Percentiles rank a stretch among this genome's conserved stretches.
These are phyloP conservation scores for Trypanosomatidae sp. DNA, from an alignment of 208 protist species.

Conservation along the genomic window DNA sequence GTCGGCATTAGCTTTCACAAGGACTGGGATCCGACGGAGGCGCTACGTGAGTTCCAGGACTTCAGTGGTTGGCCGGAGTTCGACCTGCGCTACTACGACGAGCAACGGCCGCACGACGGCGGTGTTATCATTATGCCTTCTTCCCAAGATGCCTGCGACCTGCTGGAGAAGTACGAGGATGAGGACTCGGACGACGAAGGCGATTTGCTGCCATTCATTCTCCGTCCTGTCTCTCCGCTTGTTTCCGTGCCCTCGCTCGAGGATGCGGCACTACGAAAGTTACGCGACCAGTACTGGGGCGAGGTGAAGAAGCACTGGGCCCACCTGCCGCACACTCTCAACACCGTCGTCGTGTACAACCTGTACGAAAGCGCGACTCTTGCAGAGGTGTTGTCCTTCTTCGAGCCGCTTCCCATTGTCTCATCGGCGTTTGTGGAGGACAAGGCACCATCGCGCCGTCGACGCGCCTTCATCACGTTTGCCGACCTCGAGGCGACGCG, in stretches of 20 bases:
- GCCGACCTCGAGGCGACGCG: slow-evolving; percentile 39
- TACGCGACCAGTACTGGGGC: slow-evolving; percentile 73
- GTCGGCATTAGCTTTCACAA: slow-evolving; percentile 69
- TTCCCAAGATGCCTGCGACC: slow-evolving; percentile 75
- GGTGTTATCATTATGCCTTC: slow-evolving; percentile 82
- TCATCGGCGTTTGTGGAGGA: slow-evolving; percentile 59
- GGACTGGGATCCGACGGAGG: slow-evolving; percentile 51
- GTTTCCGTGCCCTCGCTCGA: slow-evolving; percentile 75
- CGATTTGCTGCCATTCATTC: slow-evolving; percentile 73
- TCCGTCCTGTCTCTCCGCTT: slow-evolving; percentile 72
- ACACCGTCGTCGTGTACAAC: slow-evolving; percentile 82
- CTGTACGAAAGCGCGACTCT: slow-evolving; percentile 71
- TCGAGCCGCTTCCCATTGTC: slow-evolving; percentile 41
- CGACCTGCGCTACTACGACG: slow-evolving; percentile 78
- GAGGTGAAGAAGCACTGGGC: slow-evolving; percentile 75
- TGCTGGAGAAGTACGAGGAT: slow-evolving; percentile 89
- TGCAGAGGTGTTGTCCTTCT: slow-evolving; percentile 55
- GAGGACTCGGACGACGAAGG: slow-evolving; percentile 88
- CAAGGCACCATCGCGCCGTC: slow-evolving; percentile 52
- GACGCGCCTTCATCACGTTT: slow-evolving; percentile 79
- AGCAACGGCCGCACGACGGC: slow-evolving; percentile 55
- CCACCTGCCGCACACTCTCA: slow-evolving; percentile 54
- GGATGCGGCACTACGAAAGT: slow-evolving; percentile 69
- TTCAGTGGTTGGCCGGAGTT: slow-evolving; percentile 80
- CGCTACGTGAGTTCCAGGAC: slow-evolving; percentile 70